These are phyloP conservation scores for Yamadazyma triangularis DNA, from an alignment of 1,139 yeast species.

Conservation along the genomic window DNA sequence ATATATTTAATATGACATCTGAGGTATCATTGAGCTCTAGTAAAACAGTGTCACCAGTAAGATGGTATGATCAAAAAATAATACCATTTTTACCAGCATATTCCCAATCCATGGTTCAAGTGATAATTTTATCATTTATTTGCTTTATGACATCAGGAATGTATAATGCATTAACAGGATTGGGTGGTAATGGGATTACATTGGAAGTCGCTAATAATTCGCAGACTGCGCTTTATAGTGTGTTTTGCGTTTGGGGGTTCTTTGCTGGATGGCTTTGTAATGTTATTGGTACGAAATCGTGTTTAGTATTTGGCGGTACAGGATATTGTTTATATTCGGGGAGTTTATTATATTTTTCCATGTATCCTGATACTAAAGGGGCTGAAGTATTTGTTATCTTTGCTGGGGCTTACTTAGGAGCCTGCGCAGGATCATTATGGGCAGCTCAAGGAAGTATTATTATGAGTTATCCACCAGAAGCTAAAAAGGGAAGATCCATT, in stretches of 20 bases:
- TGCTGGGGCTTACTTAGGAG: conserved; percentile 57
- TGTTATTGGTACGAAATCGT: conserved; percentile 43
- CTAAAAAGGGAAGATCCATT: conserved; percentile 50
- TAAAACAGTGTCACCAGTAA: conserved; percentile 4
- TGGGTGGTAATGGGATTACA: conserved; percentile 43
- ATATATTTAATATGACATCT: no score
- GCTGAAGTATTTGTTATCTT: conserved; percentile 49
- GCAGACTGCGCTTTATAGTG: conserved; percentile 50
- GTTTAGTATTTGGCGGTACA: conserved; percentile 49
- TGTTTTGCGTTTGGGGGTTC: conserved; percentile 56
- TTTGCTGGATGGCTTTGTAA: conserved; percentile 59
- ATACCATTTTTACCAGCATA: conserved; percentile 30
- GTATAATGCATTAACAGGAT: conserved; percentile 53
- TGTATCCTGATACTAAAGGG: conserved; percentile 13
- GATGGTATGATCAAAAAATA: conserved; percentile 38
- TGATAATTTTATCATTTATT: conserved; percentile 45
- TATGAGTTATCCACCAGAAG: conserved; percentile 57
- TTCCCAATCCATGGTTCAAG: conserved; percentile 40
- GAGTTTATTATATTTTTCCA: conserved; percentile 47
- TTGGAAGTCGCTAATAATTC: conserved; percentile 46
- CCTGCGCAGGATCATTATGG: conserved; percentile 52
- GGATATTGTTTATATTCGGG: conserved; percentile 56
- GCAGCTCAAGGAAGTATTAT: conserved; percentile 59
- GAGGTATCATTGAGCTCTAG: no score
- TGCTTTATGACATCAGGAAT: conserved; percentile 55